phyloP scores from a whole-genome alignment of 2,329 filamentous ascomycete species.

The Chaetomiaceae sp. region DNA sequence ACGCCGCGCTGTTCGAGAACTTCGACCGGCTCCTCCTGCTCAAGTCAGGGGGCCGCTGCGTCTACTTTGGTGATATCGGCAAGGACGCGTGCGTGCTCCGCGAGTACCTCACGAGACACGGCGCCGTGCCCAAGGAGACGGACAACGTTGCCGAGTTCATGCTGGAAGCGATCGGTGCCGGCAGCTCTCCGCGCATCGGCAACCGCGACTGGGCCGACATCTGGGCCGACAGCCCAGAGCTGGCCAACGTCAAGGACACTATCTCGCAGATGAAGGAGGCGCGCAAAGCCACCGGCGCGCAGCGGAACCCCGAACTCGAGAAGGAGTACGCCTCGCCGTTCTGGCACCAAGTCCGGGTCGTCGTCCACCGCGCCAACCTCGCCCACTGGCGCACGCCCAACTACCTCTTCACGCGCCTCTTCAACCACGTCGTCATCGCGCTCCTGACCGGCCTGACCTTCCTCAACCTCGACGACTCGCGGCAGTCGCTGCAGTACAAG shows the following conservation, averaged over 20 bases:
- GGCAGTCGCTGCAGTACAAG: slow-evolving; percentile 73
- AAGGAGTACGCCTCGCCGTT: slow-evolving; percentile 80
- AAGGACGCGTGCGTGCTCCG: slow-evolving; percentile 68
- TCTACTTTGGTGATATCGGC: slow-evolving; percentile 84
- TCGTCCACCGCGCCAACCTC: slow-evolving; percentile 67
- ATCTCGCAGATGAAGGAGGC: slow-evolving; percentile 63
- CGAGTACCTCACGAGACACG: slow-evolving; percentile 55
- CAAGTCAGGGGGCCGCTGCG: slow-evolving; percentile 71
- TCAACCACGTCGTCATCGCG: slow-evolving; percentile 77
- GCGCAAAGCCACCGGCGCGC: slow-evolving; percentile 40
- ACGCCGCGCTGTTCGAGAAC: slow-evolving; percentile 79
- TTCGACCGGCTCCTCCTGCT: slow-evolving; percentile 80
- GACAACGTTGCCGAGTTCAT: slow-evolving; percentile 72
- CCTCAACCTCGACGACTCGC: slow-evolving; percentile 70
- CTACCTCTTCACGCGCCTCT: slow-evolving; percentile 83
- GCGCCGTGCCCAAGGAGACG: slow-evolving; percentile 52
- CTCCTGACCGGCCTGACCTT: slow-evolving; percentile 76
- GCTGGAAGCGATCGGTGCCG: slow-evolving; percentile 79
- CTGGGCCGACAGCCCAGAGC: slow-evolving; percentile 69
- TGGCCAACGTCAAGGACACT: slow-evolving; percentile 60
- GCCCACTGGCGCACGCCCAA: slow-evolving; percentile 83
- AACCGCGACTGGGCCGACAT: slow-evolving; percentile 75
- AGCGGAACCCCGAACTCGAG: slow-evolving; percentile 51
- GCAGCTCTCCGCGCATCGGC: slow-evolving; percentile 66
- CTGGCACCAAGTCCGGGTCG: slow-evolving; percentile 71